A percentile compares a stretch with the other conserved stretches of the same genome.
Conservation (phyloP, 202 grass and related monocot species). For the Brachypodium distachyon region DNA sequence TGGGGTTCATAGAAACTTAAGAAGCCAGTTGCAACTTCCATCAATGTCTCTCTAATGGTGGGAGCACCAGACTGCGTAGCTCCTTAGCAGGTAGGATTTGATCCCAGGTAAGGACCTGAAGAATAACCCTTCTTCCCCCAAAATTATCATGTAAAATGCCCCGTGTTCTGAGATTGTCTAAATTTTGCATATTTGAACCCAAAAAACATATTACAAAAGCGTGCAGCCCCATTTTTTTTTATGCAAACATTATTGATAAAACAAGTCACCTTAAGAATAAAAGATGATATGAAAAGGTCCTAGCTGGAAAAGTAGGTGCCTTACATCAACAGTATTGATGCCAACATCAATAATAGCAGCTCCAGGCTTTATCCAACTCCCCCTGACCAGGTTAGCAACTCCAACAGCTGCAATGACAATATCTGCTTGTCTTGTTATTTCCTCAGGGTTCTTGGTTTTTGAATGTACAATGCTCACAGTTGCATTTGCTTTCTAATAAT, state of each 20-base stretch:
- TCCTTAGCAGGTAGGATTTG: not conserved
- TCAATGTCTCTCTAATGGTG: not conserved
- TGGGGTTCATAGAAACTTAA: not conserved
- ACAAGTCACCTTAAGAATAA: not conserved
- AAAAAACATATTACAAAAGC: not conserved
- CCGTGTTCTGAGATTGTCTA: not conserved
- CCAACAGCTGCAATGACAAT: slow-evolving; percentile 89
- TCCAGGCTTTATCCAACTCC: slow-evolving; percentile 91
- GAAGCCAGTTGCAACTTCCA: slow-evolving; percentile 16
- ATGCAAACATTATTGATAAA: not conserved
- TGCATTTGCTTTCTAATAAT: slow-evolving; percentile 88
- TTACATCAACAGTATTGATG: slow-evolving; percentile 97
- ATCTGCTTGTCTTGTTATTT: slow-evolving; percentile 82
- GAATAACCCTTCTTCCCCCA: not conserved
- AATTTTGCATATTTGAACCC: not conserved
- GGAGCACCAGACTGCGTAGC: not conserved
- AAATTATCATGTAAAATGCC: not conserved
- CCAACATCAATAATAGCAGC: slow-evolving; percentile 92
- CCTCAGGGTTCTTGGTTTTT: slow-evolving; percentile 79
- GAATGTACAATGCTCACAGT: slow-evolving; percentile 97
- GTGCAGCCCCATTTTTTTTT: not conserved
- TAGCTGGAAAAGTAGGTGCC: not conserved
- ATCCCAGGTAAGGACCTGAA: not conserved
- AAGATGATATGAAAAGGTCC: not conserved
- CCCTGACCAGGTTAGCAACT: slow-evolving; percentile 84